phyloP scores from a whole-genome alignment of 306 rosid species.

The Cucurbita ficifolia region DNA sequence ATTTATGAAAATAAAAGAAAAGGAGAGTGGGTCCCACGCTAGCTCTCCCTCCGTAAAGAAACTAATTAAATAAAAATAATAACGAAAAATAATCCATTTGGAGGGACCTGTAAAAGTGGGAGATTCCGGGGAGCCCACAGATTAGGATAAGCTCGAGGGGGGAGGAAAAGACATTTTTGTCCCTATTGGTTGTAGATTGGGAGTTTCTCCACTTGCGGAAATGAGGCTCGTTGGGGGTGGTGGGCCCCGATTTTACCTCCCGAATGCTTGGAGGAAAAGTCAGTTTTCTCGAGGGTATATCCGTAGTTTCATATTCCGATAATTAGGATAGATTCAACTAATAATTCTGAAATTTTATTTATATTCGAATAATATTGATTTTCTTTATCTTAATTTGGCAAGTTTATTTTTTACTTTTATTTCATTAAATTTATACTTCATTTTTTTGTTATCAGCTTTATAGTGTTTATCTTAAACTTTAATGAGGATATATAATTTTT shows the following conservation, averaged over 20 bases:
- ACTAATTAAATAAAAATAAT: not conserved
- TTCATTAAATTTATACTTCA: too few species aligned
- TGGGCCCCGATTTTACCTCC: constrained; percentile 17
- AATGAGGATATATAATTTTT: too few species aligned
- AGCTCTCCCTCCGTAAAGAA: not conserved
- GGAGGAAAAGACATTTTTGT: constrained; percentile 14
- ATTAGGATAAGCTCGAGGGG: constrained; percentile 36
- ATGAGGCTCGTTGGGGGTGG: not conserved
- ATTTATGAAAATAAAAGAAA: not conserved
- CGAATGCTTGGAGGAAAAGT: constrained; percentile 24
- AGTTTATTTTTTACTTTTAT: too few species aligned
- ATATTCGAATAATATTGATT: too few species aligned
- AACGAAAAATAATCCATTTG: not conserved
- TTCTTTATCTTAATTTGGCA: too few species aligned
- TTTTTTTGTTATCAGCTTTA: too few species aligned
- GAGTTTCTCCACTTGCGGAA: not conserved
- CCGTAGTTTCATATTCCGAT: not conserved
- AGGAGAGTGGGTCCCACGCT: not conserved
- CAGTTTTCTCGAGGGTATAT: not conserved
- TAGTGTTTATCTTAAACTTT: too few species aligned
- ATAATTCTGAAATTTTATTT: not conserved
- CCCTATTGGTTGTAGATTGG: constrained; percentile 5
- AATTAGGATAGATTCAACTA: constrained; percentile 1
- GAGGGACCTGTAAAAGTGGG: constrained; percentile 17
- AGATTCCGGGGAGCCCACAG: constrained; percentile 21